Evolutionary conservation across 2,329 filamentous ascomycete species (phyloP), one percentile per base, ranked within the genome.

Genomic region (Proliferodiscus dingleyae): DNA sequence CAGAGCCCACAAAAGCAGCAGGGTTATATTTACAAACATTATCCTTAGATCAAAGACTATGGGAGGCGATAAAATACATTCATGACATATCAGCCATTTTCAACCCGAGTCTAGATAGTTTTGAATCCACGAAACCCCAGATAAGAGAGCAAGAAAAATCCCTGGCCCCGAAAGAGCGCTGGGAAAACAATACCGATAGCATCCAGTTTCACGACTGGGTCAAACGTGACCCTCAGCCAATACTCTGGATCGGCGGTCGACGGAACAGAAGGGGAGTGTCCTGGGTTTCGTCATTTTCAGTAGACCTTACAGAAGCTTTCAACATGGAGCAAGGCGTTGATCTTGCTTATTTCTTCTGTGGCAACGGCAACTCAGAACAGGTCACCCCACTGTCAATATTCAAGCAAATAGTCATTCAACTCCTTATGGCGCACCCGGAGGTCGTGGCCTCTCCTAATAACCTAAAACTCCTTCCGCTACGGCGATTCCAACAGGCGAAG

Each of bases 251-350:
- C 9, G 37, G 37, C 9, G 37, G 37, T 5, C 19, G 23, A n/a
- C 9, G 26, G 23, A 39, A 39, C 24, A 28, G n/a, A 18, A 19
- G 37, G 8, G 37, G 23, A n/a, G 23, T 39, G 4, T 15, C 21
- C 9, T 39, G 37, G 37, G 37, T 39, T 7, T 29, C 37, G 26
- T 24, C 21, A 11, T 39, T 39, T 18, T 26, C 37, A 4, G 10
- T 39, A 3, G 37, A 39, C 37, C 22, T 39, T 7, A 28, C 18
- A n/a, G 19, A 23, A n/a, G 37, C 37, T 8, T 4, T 39, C 8
- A n/a, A 39, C n/a, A 39, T 39, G 37, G 37, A 39, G 24, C 19
- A 13, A 5, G 8, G 37, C 24, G 22, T 39, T n/a, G 37, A 39
- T 8, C 19, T 39, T 13, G 37, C 26, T 19, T 39, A 28, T 18